A percentile compares a stretch with the other conserved stretches of the same genome.
Evolutionary conservation across 2,329 filamentous ascomycete species (phyloP).

Genomic region (Pestalotiopsis sp.): DNA sequence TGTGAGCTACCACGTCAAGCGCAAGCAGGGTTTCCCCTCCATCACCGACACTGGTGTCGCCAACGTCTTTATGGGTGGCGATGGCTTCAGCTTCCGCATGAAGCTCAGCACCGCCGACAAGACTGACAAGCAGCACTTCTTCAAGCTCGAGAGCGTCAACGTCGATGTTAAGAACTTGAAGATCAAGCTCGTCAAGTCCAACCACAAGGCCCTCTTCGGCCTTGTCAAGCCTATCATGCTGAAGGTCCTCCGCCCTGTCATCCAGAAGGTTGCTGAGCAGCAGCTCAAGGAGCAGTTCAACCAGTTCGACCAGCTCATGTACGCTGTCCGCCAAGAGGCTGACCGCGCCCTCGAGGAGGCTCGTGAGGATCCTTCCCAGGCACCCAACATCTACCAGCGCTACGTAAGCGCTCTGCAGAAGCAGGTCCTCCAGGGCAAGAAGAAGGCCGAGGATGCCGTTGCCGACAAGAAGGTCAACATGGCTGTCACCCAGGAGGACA

Average conservation of each 20-base stretch:
- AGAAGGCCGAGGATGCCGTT: slow-evolving; percentile 66
- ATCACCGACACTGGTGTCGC: slow-evolving; percentile 86
- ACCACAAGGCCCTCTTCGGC: slow-evolving; percentile 87
- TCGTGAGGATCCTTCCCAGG: slow-evolving; percentile 69
- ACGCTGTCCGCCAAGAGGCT: slow-evolving; percentile 80
- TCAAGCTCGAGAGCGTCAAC: slow-evolving; percentile 89
- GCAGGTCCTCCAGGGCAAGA: slow-evolving; percentile 72
- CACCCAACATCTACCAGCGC: slow-evolving; percentile 82
- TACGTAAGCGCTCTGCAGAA: slow-evolving; percentile 78
- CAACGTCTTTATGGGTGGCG: slow-evolving; percentile 84
- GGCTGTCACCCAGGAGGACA: slow-evolving; percentile 84
- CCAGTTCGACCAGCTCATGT: slow-evolving; percentile 73
- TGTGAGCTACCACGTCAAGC: slow-evolving; percentile 93
- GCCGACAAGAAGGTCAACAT: slow-evolving; percentile 79
- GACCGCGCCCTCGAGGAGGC: slow-evolving; percentile 69
- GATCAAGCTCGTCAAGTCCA: slow-evolving; percentile 92
- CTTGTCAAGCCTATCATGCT: slow-evolving; percentile 87
- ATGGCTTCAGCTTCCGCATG: slow-evolving; percentile 89
- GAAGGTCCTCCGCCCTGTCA: slow-evolving; percentile 77
- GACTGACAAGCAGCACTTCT: slow-evolving; percentile 77
- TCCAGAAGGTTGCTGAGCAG: slow-evolving; percentile 88
- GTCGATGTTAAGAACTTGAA: slow-evolving; percentile 81
- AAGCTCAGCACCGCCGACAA: slow-evolving; percentile 81
- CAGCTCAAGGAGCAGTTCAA: slow-evolving; percentile 82
- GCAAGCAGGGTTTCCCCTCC: slow-evolving; percentile 89